Base-by-base conservation (phyloP, 495 filamentous ascomycete species). In the Parachaetomium inaequale region DNA sequence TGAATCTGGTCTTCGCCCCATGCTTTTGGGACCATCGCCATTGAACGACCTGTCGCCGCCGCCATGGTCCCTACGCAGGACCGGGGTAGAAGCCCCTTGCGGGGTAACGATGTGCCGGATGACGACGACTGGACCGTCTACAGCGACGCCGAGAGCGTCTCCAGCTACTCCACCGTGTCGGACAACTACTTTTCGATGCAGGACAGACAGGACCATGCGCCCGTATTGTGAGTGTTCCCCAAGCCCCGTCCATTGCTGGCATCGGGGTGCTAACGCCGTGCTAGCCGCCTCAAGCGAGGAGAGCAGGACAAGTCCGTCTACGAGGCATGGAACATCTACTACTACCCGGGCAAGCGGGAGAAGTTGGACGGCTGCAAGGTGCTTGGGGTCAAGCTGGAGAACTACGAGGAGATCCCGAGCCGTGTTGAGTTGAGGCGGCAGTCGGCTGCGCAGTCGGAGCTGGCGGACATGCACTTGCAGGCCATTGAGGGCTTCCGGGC, bases 381-480 rank as follows among this genome's bases (percentile, higher is more conserved):
- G 17, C 46, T 65, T 23, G 63, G 63, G 2, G 10, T 59, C n/a
- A 31, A 32, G 15, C 15, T 43, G 15, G 40, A 64, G 29, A 21
- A 55, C 19, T 60, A 56, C 17, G 31, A 60, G 5, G 23, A 40
- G 0, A 12, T 47, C 6, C 5, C 12, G 11, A 23, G 26, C 28
- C 40, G 51, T 2, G n/a, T 26, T 5, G 34, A 38, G 15, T 15
- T 55, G 38, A 40, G 28, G 6, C 34, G 57, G 11, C 63, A 58
- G 11, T 43, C 63, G 42, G 50, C 55, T 3, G 45, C 62, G 15
- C 64, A 72, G 23, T 46, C 63, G 4, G 67, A 67, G 0, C 58
- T 72, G 32, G 53, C 53, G 7, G 42, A 58, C 14, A 63, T 64
- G 53, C 65, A 70, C 45, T 43, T 68, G 10, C n/a, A 17, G 17